Evolutionary conservation across 306 rosid species (phyloP).

Genomic region (Hippophae tibetana): DNA sequence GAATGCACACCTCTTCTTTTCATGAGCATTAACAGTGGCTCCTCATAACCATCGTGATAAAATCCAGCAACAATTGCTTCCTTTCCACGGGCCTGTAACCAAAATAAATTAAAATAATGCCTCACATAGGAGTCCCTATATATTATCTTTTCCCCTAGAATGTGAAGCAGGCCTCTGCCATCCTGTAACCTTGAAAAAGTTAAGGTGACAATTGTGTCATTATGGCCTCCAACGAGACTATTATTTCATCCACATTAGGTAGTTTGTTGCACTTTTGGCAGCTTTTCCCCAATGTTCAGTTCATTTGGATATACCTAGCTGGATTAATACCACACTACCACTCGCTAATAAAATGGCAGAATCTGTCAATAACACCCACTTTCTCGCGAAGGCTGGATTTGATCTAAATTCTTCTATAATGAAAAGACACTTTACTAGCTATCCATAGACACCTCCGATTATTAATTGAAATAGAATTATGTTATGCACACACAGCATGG

Average conservation of each 20-base stretch:
- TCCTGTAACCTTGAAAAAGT: no score
- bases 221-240: no score
- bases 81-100: slow-evolving; percentile 73
- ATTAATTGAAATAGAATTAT: neutral
- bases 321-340: no score
- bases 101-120: slow-evolving; percentile 3
- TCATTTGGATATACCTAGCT: no score
- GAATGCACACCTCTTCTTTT: slow-evolving; percentile 93
- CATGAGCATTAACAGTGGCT: slow-evolving; percentile 88
- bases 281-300: no score
- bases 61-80: slow-evolving; percentile 90
- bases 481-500: neutral
- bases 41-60: slow-evolving; percentile 92
- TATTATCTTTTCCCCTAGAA: neutral
- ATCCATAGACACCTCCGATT: neutral
- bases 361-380: neutral
- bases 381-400: neutral
- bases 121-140: neutral
- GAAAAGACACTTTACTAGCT: neutral
- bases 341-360: neutral
- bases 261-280: no score
- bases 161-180: neutral
- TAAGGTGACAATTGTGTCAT: no score
- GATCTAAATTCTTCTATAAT: neutral
- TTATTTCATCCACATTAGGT: no score